These are phyloP conservation scores for Cucumis hystrix DNA, from an alignment of 306 rosid genomes.

Conservation along the genomic window DNA sequence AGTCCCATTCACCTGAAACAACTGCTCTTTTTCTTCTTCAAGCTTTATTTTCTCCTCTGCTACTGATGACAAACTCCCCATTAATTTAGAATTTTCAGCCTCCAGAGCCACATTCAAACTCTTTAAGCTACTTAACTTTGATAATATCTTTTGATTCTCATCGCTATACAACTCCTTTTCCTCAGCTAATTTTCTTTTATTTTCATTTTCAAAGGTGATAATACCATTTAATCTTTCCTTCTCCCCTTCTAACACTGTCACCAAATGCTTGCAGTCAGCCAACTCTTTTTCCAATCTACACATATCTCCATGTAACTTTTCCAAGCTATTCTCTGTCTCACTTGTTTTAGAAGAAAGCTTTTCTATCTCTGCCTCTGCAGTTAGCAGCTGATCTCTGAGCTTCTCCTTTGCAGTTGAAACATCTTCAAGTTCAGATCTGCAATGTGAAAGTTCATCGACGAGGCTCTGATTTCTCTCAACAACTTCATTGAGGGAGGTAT, in stretches of 20 bases:
- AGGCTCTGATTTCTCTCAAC: conserved; percentile 49
- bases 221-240: conserved; percentile 37
- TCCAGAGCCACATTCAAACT: conserved; percentile 32
- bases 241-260: conserved; percentile 46
- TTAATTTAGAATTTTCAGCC: conserved; percentile 44
- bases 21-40: conserved; percentile 36
- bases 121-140: conserved; percentile 35
- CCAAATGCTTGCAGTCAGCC: conserved; percentile 48
- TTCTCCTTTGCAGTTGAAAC: conserved; percentile 38
- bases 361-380: conserved; percentile 39
- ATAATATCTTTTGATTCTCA: conserved; percentile 48
- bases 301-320: conserved; percentile 39
- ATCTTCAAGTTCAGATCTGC: conserved; percentile 42
- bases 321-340: conserved; percentile 47
- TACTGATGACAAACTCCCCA: conserved; percentile 30
- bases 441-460: conserved; percentile 45
- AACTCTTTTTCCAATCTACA: conserved; percentile 42
- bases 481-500: conserved; percentile 29
- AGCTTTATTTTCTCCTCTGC: conserved; percentile 38
- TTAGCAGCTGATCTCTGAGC: conserved; percentile 34
- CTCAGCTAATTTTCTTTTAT: conserved; percentile 33
- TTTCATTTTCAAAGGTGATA: conserved; percentile 29
- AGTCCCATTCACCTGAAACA: conserved; percentile 37
- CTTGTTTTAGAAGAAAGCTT: conserved; percentile 38
- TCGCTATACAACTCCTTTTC: conserved; percentile 35